These are phyloP conservation scores for Amphibolis antarctica DNA, from an alignment of 106 monocot genomes.

Conservation along the genomic window DNA sequence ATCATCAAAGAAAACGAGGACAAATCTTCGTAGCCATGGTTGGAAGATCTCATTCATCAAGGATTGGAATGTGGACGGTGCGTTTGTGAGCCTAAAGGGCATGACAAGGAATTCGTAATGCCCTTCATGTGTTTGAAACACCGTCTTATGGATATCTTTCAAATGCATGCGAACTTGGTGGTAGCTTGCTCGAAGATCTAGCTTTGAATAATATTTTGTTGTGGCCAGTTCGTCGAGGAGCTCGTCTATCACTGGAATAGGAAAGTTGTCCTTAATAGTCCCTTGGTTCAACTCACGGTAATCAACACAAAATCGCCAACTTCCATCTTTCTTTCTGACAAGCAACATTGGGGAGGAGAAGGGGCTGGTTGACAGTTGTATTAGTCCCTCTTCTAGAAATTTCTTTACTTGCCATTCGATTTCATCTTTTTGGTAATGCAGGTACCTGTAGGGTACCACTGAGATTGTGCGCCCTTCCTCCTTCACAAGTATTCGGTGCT, in stretches of 20 bases:
- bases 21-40: not conserved
- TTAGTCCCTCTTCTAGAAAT: not conserved
- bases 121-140: not conserved
- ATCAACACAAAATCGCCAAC: constrained; percentile 3
- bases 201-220: not conserved
- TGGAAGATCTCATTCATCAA: not conserved
- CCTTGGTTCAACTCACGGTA: not conserved
- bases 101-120: constrained; percentile 11
- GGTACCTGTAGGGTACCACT: constrained; percentile 1
- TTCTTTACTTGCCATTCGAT: not conserved
- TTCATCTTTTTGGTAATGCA: constrained; percentile 4
- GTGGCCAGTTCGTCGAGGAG: constrained; percentile 4
- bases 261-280: not conserved
- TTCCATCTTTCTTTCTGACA: constrained; percentile 1
- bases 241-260: not conserved
- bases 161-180: not conserved
- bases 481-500: no score
- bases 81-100: constrained; percentile 1
- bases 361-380: not conserved
- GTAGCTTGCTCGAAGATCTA: not conserved
- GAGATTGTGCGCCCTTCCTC: not conserved
- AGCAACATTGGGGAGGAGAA: constrained; percentile 5
- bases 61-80: constrained; percentile 2
- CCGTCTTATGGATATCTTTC: not conserved
- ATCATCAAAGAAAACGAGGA: constrained; percentile 9